These are phyloP conservation scores for Mycena belliarum DNA, from an alignment of 768 basidiomycete species.

Conservation along the genomic window DNA sequence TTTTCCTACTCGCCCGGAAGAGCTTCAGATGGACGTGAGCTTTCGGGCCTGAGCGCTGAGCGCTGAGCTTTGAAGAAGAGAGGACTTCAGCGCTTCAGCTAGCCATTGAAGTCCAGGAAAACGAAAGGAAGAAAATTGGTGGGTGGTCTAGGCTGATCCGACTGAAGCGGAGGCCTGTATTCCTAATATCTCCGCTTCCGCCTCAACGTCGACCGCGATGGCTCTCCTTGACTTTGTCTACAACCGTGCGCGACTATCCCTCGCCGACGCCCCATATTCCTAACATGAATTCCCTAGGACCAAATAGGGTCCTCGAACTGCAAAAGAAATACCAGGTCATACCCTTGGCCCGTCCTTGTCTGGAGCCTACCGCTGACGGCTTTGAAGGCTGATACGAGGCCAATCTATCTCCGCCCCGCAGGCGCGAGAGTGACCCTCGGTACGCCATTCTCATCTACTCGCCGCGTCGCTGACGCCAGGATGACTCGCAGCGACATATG, in stretches of 20 bases:
- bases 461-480: not conserved
- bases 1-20: too few relatives aligned
- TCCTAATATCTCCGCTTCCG: not conserved
- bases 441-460: not conserved
- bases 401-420: constrained; percentile 22
- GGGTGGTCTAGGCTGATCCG: not conserved
- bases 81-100: too few relatives aligned
- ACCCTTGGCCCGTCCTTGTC: not conserved
- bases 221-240: constrained; percentile 22
- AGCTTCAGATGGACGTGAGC: too few relatives aligned
- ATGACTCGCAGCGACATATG: constrained; percentile 8
- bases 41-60: too few relatives aligned
- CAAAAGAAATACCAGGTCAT: constrained; percentile 24
- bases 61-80: too few relatives aligned
- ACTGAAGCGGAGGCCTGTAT: not conserved
- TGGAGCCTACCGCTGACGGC: not conserved
- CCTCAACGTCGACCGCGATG: constrained; percentile 21
- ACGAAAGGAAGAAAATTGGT: too few relatives aligned
- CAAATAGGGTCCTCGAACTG: constrained; percentile 21
- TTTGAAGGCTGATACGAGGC: constrained; percentile 18
- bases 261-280: not conserved
- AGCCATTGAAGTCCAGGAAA: too few relatives aligned
- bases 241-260: constrained; percentile 10
- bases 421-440: constrained; percentile 20
- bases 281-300: constrained; percentile 1